A percentile compares a stretch with the other conserved stretches of the same genome.
Evolutionary conservation across 345 rosid species (phyloP).

Genomic region (Eucalyptus cladocalyx): DNA sequence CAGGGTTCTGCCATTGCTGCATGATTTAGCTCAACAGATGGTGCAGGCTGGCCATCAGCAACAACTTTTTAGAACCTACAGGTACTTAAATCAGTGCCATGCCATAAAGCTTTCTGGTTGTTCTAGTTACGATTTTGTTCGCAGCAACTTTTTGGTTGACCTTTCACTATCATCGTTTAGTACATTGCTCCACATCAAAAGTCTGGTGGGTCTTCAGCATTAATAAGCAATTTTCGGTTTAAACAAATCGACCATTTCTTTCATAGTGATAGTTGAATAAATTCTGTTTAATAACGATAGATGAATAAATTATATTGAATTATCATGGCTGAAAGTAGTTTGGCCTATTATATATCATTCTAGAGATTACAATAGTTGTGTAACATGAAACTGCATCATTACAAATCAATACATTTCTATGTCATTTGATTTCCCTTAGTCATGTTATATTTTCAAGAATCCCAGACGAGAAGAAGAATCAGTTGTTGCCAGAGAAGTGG

Average conservation of each 20-base stretch:
- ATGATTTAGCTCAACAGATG: conserved; percentile 78
- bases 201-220: background rate
- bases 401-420: background rate
- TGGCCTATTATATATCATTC: background rate
- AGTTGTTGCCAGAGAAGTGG: background rate
- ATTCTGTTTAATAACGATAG: background rate
- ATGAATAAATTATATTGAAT: background rate
- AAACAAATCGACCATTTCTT: background rate
- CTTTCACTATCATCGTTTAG: background rate
- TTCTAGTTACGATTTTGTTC: background rate
- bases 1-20: conserved; percentile 73
- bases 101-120: background rate
- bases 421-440: background rate
- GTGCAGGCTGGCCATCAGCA: conserved; percentile 89
- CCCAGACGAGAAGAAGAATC: background rate
- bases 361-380: background rate
- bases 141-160: background rate
- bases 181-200: background rate
- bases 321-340: background rate
- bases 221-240: background rate
- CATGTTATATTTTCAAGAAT: background rate
- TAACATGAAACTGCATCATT: background rate
- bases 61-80: conserved; percentile 64
- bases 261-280: background rate
- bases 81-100: conserved; percentile 17